These are phyloP conservation scores for Mucor piriformis DNA, from an alignment of 371 early-diverging fungal genomes.

Conservation along the genomic window DNA sequence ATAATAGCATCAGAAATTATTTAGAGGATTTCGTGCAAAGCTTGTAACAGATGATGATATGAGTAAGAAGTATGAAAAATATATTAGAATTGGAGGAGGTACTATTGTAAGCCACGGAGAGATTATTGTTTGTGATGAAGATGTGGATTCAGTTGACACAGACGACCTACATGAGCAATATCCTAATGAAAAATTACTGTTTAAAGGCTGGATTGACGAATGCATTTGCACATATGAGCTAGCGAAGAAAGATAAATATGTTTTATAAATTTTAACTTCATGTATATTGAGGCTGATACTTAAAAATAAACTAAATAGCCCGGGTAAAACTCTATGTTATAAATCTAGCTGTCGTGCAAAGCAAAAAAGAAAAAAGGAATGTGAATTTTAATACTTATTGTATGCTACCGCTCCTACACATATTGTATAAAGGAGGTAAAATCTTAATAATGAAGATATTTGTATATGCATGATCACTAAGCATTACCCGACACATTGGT, in stretches of 20 bases:
- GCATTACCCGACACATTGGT: no score
- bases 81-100: slow-evolving; percentile 9
- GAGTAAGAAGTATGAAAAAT: slow-evolving; percentile 1
- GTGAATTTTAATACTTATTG: no score
- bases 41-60: slow-evolving; percentile 9
- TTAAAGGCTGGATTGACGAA: slow-evolving; percentile 15
- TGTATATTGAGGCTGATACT: not conserved
- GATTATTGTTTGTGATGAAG: slow-evolving; percentile 11
- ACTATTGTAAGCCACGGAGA: slow-evolving; percentile 1
- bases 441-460: no score
- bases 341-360: no score
- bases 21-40: slow-evolving; percentile 2
- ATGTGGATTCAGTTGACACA: not conserved
- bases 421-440: no score
- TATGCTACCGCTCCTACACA: no score
- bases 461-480: no score
- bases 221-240: slow-evolving; percentile 20
- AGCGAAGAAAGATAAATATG: slow-evolving; percentile 10
- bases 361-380: no score
- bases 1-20: slow-evolving; percentile 8
- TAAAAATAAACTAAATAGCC: no score
- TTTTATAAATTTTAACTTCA: not conserved
- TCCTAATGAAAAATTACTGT: slow-evolving; percentile 1
- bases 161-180: slow-evolving; percentile 5
- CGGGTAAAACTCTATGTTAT: no score